Evolutionary conservation across 106 monocot genomes (phyloP).

Genomic region (Agapanthus africanus): DNA sequence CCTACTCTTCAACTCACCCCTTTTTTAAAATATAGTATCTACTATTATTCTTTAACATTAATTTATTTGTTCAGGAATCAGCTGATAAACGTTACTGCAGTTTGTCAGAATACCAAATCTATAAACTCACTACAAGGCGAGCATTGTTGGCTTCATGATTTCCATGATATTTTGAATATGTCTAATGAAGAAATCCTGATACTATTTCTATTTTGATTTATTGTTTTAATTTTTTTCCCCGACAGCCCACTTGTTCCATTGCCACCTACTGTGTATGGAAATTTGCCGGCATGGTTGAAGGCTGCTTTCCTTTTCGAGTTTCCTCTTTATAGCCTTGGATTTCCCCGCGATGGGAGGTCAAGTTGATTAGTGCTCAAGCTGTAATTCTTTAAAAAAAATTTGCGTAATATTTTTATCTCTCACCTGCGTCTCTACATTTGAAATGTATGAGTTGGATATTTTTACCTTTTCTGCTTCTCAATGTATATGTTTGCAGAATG

Average conservation of each 20-base stretch:
- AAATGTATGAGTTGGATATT: neutral
- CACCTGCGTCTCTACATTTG: neutral
- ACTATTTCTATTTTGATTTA: neutral
- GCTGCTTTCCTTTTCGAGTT: constrained; percentile 68
- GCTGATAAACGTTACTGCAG: constrained; percentile 56
- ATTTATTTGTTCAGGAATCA: constrained; percentile 50
- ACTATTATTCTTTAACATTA: neutral
- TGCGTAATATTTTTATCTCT: neutral
- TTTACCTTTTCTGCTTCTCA: neutral
- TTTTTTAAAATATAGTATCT: neutral
- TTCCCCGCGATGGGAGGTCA: constrained; percentile 18
- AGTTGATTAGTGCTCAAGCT: constrained; percentile 4
- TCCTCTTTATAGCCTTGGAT: constrained; percentile 67
- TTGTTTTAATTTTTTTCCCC: neutral
- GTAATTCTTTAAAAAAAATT: neutral
- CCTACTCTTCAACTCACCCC: neutral
- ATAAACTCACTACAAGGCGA: constrained; percentile 81
- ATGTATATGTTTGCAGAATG: neutral
- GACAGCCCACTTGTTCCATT: constrained; percentile 83
- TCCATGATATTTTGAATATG: neutral
- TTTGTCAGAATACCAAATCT: constrained; percentile 50
- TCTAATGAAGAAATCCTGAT: neutral
- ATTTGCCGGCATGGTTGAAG: constrained; percentile 80
- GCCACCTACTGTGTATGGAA: constrained; percentile 58
- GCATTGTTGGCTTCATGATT: neutral